phyloP scores from a whole-genome alignment of 495 filamentous ascomycete genomes.

The Chaetomium cochliodes region DNA sequence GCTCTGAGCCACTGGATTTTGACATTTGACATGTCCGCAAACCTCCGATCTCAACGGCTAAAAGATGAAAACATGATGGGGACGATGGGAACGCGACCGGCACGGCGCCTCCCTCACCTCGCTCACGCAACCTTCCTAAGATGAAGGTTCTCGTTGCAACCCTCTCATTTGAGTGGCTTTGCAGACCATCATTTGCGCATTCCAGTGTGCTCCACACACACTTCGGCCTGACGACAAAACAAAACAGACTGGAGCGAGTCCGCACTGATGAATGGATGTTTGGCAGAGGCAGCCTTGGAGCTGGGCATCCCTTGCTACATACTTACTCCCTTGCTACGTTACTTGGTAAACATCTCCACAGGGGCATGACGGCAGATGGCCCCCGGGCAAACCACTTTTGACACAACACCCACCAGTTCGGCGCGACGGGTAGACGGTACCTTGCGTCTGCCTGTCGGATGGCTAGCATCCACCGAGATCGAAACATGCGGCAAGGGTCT shows the following conservation, averaged over 20 bases:
- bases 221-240: background rate
- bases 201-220: background rate
- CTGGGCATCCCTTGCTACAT: conserved; percentile 6
- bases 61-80: background rate
- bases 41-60: background rate
- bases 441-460: conserved; percentile 20
- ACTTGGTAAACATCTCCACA: background rate
- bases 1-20: conserved; percentile 20
- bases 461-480: conserved; percentile 14
- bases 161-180: background rate
- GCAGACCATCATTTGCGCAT: background rate
- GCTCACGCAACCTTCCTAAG: background rate
- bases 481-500: conserved; percentile 15
- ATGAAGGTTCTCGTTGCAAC: background rate
- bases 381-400: background rate
- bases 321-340: no score
- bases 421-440: conserved; percentile 12
- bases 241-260: background rate
- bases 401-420: background rate
- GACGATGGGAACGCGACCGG: background rate
- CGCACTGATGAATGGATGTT: background rate
- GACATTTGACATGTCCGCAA: background rate
- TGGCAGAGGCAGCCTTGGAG: background rate
- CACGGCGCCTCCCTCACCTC: background rate
- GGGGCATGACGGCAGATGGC: no score